Base-by-base conservation (phyloP, 2,329 filamentous ascomycete genomes). In the Claviceps africana region DNA sequence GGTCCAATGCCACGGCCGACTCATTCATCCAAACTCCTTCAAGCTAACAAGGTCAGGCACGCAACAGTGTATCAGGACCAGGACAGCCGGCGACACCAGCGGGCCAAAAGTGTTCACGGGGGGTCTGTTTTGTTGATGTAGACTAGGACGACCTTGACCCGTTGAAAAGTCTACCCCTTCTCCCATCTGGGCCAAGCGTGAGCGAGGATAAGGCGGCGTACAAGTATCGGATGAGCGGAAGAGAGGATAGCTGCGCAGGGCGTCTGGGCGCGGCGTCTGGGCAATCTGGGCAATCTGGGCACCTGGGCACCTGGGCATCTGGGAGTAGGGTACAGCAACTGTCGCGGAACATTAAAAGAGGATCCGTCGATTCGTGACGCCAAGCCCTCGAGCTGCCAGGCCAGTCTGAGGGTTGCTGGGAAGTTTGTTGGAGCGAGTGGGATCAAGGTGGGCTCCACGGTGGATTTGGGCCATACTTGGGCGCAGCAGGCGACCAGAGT, bases 151-250 rank as follows among this genome's bases (percentile, higher is more conserved):
- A 19, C 43, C 13, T 52, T 31, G 33, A 37, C 33, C 47, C 39
- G 28, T 54, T 13, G 22, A 47, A 33, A 47, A 47, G 35, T 19
- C 43, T 48, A 47, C 43, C 51, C 21, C 17, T 50, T 48, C 37
- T 47, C 39, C 31, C 45, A 39, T 22, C 37, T 33, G 35, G 50
- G 28, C 43, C 35, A 47, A 50, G 42, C 50, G 47, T 30, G 43
- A 52, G 43, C 35, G 53, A 54, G 44, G 11, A 50, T 43, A 37
- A 54, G 50, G 53, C 50, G 50, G 53, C 50, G 53, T 52, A 48
- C 47, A 51, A 51, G 52, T 53, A 45, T 51, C 51, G 45, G 44
- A 51, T 25, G 48, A 47, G 48, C 51, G 48, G 47, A 33, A 43
- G 47, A 37, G 40, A 50, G 30, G 31, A 22, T 22, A 21, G 39